A percentile compares a stretch with the other conserved stretches of the same genome.
Evolutionary conservation across 805 yeast species (phyloP).

Genomic region (Saturnispora halmiae): DNA sequence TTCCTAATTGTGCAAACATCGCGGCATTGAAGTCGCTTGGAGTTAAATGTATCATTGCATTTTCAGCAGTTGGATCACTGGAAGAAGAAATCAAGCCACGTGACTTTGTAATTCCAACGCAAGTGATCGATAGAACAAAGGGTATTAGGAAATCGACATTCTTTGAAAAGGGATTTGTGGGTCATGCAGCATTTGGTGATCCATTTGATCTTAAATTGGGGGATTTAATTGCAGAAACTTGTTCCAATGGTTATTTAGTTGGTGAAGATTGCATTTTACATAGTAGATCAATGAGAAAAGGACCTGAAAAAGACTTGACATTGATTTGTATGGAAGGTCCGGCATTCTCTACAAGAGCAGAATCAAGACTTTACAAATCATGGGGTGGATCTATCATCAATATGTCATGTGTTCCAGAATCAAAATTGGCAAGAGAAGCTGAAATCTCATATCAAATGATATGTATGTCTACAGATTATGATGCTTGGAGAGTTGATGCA

Average conservation of each 20-base stretch:
- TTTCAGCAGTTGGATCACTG: constrained; percentile 93
- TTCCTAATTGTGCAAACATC: constrained; percentile 88
- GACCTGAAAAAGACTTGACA: constrained; percentile 56
- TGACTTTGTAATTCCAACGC: constrained; percentile 94
- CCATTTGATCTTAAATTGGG: constrained; percentile 80
- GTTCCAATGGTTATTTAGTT: constrained; percentile 43
- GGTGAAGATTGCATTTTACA: constrained; percentile 54
- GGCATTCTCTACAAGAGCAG: constrained; percentile 94
- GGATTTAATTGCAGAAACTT: constrained; percentile 50
- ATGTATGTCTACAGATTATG: constrained; percentile 98
- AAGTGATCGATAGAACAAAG: constrained; percentile 93
- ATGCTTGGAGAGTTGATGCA: constrained; percentile 93
- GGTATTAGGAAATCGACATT: constrained; percentile 86
- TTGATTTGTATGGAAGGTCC: constrained; percentile 99
- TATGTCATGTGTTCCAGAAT: constrained; percentile 97
- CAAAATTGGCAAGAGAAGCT: constrained; percentile 94
- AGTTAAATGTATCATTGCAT: constrained; percentile 81
- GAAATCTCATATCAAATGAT: constrained; percentile 96
- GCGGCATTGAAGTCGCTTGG: constrained; percentile 89
- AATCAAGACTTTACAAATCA: constrained; percentile 71
- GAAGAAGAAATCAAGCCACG: constrained; percentile 85
- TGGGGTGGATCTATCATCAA: constrained; percentile 95
- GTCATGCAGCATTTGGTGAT: constrained; percentile 95
- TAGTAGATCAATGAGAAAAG: constrained; percentile 53
- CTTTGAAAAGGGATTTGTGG: constrained; percentile 89